Base-by-base conservation (phyloP, 1,139 yeast genomes). In the Blastobotrys persicus region DNA sequence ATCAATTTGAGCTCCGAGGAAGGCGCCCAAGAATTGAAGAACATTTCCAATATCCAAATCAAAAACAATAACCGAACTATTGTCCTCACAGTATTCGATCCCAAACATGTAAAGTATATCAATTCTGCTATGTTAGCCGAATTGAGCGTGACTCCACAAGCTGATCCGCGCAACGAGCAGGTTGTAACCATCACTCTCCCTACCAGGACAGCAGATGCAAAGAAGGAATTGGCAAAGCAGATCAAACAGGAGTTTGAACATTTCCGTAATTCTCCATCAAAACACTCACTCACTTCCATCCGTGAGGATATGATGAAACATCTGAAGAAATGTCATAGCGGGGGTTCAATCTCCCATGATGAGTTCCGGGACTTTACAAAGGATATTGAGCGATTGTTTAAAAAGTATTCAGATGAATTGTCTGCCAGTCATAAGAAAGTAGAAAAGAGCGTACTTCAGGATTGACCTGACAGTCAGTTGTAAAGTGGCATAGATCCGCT, bases 71-170 rank as follows among this genome's bases (percentile, higher is more conserved):
- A 76, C 35, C 54, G 88, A 59, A 75, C 81, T 51, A 73, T 86
- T 46, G 70, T 80, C 43, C 77, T 91, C 28, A 88, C 95, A 0
- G 92, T 89, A 1, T 91, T 84, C 66, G 96, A 89, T 60, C 94
- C 96, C 9, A 73, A 73, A 46, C 77, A 87, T 58, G 76, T 81
- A 23, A 85, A 87, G 61, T 76, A 78, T 54, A 78, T 91, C 23
- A 76, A 85, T 43, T 81, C 88, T 52, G 76, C 89, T 0, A 81
- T 91, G 37, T 66, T 88, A 53, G 84, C 91, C 0, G 79, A 79
- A 11, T 68, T 88, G 63, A 86, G 87, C 59, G 70, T 91, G 72
- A 88, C 85, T 53, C 95, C 97, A 0, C 89, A 85, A 60, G 73
- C 75, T 20, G 91, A 88, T 55, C 79, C 87, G 2, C 70, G 79